Evolutionary conservation across 306 rosid genomes (phyloP).

Genomic region (Corylus heterophylla): DNA sequence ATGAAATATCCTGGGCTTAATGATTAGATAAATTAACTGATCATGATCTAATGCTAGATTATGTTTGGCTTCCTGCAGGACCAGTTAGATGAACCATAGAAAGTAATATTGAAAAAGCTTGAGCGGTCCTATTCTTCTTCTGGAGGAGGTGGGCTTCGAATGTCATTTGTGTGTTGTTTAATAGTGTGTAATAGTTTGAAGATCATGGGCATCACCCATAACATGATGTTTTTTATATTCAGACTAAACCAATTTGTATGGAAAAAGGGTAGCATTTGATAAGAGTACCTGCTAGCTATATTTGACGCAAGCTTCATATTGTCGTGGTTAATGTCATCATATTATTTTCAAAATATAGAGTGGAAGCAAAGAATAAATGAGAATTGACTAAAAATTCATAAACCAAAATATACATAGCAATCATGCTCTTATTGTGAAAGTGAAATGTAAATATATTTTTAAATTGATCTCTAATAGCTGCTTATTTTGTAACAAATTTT

Average conservation of each 20-base stretch:
- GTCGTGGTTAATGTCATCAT: neutral
- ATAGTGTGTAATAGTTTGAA: conserved; percentile 45
- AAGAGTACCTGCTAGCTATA: conserved; percentile 33
- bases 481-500: too few species aligned
- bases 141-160: conserved; percentile 68
- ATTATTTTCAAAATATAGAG: neutral
- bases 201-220: conserved; percentile 35
- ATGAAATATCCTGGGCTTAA: conserved; percentile 1
- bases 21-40: conserved; percentile 4
- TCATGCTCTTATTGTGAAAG: too few species aligned
- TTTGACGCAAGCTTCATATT: conserved; percentile 27
- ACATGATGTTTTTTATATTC: conserved; percentile 30
- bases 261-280: conserved; percentile 41
- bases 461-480: too few species aligned
- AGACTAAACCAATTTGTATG: conserved; percentile 39
- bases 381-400: too few species aligned
- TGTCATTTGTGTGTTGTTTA: conserved; percentile 57
- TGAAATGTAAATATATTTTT: too few species aligned
- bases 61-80: conserved; percentile 55
- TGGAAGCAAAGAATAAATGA: too few species aligned
- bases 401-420: too few species aligned
- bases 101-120: conserved; percentile 27
- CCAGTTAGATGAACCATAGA: conserved; percentile 84
- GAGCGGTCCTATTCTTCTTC: conserved; percentile 44
- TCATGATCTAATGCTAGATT: conserved; percentile 24